phyloP scores from a whole-genome alignment of 2,329 filamentous ascomycete genomes.

The Exophiala spinifera region DNA sequence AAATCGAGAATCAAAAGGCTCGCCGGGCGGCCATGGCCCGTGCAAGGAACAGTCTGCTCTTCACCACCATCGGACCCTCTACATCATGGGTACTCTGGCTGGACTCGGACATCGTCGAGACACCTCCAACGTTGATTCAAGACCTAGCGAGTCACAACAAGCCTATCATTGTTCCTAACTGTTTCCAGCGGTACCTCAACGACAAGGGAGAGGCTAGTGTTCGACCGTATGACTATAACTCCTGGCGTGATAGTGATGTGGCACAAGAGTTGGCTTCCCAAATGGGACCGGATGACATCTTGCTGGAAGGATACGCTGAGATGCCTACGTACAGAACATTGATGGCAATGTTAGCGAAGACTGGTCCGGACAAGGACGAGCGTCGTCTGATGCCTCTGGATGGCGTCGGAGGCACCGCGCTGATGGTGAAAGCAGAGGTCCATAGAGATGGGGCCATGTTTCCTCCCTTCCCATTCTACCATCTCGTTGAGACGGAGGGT shows the following conservation, averaged over 20 bases:
- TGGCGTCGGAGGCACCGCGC: constrained; percentile 86
- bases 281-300: constrained; percentile 88
- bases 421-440: constrained; percentile 94
- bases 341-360: constrained; percentile 77
- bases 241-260: constrained; percentile 85
- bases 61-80: constrained; percentile 85
- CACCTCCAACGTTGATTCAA: constrained; percentile 79
- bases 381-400: constrained; percentile 72
- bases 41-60: constrained; percentile 88
- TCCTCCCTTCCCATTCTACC: constrained; percentile 91
- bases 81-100: constrained; percentile 98
- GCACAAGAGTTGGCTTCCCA: constrained; percentile 71
- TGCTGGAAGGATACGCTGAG: constrained; percentile 89
- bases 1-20: constrained; percentile 82
- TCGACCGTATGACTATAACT: constrained; percentile 94
- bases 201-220: constrained; percentile 66
- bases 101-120: constrained; percentile 87
- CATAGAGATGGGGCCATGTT: constrained; percentile 99
- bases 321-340: constrained; percentile 88
- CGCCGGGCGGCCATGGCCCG: constrained; percentile 87
- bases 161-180: constrained; percentile 91
- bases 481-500: constrained; percentile 95
- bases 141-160: constrained; percentile 86
- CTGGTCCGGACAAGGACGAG: constrained; percentile 54
- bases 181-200: constrained; percentile 84